A percentile compares a stretch with the other conserved stretches of the same genome.
These are phyloP conservation scores for Echeveria elegans DNA, from an alignment of 164 flowering plant genomes.

Conservation along the genomic window DNA sequence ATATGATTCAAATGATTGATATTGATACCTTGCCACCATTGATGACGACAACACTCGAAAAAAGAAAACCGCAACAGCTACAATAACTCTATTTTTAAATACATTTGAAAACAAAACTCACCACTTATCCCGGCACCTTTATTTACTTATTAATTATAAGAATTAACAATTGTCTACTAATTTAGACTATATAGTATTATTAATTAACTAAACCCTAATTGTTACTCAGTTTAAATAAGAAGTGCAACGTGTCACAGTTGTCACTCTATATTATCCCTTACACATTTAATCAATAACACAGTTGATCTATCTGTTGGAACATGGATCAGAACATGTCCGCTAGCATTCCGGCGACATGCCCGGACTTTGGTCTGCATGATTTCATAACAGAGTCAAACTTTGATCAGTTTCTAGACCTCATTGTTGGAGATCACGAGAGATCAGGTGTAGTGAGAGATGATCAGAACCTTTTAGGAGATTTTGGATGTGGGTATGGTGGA, in stretches of 20 bases:
- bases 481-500: conserved; percentile 2
- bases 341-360: not conserved
- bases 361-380: conserved; percentile 23
- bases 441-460: not conserved
- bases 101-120: too few species aligned
- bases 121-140: too few species aligned
- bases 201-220: too few species aligned
- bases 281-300: not conserved
- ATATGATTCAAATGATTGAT: not conserved
- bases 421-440: conserved; percentile 33
- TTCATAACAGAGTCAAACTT: conserved; percentile 29
- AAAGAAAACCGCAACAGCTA: not conserved
- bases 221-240: not conserved
- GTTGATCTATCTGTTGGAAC: too few species aligned
- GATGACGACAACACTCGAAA: not conserved
- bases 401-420: conserved; percentile 31
- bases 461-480: not conserved
- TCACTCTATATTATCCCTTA: not conserved
- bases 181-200: too few species aligned
- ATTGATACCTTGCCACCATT: not conserved
- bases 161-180: too few species aligned
- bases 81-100: too few species aligned
- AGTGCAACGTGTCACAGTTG: not conserved
- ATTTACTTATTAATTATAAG: too few species aligned
- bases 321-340: not conserved